Evolutionary conservation across 371 early-diverging fungal species (phyloP).

Genomic region (Actinomortierella ambigua): DNA sequence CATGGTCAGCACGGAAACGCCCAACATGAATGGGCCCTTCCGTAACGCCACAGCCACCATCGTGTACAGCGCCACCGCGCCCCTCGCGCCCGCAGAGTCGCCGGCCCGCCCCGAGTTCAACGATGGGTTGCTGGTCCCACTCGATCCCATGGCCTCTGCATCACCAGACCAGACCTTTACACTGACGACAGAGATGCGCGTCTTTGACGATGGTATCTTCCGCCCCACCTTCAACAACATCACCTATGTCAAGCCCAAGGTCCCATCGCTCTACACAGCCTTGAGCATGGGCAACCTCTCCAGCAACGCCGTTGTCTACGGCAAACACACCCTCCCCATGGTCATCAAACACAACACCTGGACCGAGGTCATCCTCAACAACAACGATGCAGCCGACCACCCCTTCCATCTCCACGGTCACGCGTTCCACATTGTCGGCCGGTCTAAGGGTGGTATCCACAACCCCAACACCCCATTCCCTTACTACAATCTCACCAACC

Average conservation of each 20-base stretch:
- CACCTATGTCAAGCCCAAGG: slow-evolving; percentile 60
- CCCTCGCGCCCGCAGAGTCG: neutral
- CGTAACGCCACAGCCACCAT: slow-evolving; percentile 15
- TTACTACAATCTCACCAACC: slow-evolving; percentile 52
- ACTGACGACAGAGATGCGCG: slow-evolving; percentile 62
- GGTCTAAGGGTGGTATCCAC: slow-evolving; percentile 47
- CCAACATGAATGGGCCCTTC: neutral
- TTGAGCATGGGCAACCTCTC: slow-evolving; percentile 58
- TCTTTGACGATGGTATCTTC: slow-evolving; percentile 68
- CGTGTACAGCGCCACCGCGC: slow-evolving; percentile 8
- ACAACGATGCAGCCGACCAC: slow-evolving; percentile 57
- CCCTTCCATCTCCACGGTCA: slow-evolving; percentile 81
- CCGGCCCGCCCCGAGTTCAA: neutral
- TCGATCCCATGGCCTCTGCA: slow-evolving; percentile 18
- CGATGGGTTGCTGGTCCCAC: neutral
- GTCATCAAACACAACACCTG: slow-evolving; percentile 5
- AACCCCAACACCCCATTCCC: slow-evolving; percentile 38
- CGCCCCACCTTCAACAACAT: slow-evolving; percentile 75
- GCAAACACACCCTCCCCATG: slow-evolving; percentile 26
- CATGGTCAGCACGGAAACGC: no score
- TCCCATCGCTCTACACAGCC: slow-evolving; percentile 66
- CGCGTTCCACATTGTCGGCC: slow-evolving; percentile 64
- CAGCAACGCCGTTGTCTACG: slow-evolving; percentile 49
- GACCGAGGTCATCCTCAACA: slow-evolving; percentile 62
- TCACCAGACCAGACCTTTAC: slow-evolving; percentile 51